These are phyloP conservation scores for Chloris gayana DNA, from an alignment of 176 grass and related monocot species.

Conservation along the genomic window DNA sequence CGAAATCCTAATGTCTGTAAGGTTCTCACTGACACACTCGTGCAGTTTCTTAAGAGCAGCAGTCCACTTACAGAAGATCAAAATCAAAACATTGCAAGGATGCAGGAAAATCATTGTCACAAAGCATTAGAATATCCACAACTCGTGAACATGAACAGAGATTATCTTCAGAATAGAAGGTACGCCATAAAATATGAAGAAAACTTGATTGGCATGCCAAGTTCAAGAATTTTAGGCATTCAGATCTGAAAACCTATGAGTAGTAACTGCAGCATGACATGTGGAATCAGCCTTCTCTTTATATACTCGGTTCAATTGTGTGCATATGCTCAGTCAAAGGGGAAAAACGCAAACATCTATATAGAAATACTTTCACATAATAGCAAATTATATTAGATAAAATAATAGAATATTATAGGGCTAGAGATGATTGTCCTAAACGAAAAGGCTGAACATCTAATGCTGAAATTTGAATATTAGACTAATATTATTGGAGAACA, in stretches of 20 bases:
- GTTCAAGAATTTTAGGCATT: background rate
- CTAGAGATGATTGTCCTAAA: background rate
- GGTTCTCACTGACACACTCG: conserved; percentile 13
- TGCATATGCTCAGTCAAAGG: background rate
- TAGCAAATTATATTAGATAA: background rate
- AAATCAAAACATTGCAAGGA: background rate
- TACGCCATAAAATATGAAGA: conserved; percentile 9
- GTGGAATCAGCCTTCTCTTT: background rate
- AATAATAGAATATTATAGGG: background rate
- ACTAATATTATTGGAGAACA: background rate
- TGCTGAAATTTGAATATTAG: background rate
- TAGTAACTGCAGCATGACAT: background rate
- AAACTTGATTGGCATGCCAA: background rate
- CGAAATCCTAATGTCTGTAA: conserved; percentile 13
- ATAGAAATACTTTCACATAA: background rate
- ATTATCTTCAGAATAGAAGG: conserved; percentile 24
- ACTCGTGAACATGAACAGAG: conserved; percentile 17
- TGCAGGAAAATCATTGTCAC: background rate
- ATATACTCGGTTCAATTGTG: background rate
- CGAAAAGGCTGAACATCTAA: background rate
- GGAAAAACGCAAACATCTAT: background rate
- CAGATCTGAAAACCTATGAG: background rate
- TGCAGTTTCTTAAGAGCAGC: conserved; percentile 1
- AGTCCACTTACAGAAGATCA: background rate
- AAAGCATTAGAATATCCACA: background rate